These are phyloP conservation scores for Aspergillus fumigatiaffinis DNA, from an alignment of 2,329 filamentous ascomycete species.

Conservation along the genomic window DNA sequence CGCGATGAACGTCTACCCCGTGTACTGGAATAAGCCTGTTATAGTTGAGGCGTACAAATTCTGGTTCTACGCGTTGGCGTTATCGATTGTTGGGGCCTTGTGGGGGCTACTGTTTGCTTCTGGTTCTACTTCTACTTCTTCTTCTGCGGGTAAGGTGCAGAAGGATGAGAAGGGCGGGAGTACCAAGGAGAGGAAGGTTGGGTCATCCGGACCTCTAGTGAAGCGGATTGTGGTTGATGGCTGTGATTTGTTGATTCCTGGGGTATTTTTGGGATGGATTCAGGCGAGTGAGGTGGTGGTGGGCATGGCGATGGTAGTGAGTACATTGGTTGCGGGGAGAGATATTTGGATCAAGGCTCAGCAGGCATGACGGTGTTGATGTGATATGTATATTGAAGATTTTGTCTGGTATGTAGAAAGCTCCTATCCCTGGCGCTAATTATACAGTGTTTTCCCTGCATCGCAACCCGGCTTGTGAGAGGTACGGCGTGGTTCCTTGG, in stretches of 20 bases:
- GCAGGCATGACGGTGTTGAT: background rate
- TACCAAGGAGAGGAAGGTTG: constrained; percentile 5
- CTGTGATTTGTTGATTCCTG: constrained; percentile 62
- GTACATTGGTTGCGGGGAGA: constrained; percentile 57
- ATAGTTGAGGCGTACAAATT: constrained; percentile 62
- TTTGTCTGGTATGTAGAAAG: background rate
- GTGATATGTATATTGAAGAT: background rate
- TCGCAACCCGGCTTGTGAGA: background rate
- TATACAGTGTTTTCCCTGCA: background rate
- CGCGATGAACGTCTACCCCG: constrained; percentile 49
- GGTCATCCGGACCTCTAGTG: constrained; percentile 32
- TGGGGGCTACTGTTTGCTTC: constrained; percentile 19
- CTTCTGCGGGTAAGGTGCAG: background rate
- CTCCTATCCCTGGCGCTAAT: background rate
- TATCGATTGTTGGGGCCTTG: constrained; percentile 42
- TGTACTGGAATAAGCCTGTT: constrained; percentile 43
- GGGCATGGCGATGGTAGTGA: constrained; percentile 57
- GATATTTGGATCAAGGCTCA: constrained; percentile 53
- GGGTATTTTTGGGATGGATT: constrained; percentile 59
- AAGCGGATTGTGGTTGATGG: constrained; percentile 54
- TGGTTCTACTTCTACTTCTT: constrained; percentile 21
- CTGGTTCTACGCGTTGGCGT: constrained; percentile 63
- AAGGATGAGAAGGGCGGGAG: constrained; percentile 16
- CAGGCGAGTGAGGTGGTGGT: constrained; percentile 50
- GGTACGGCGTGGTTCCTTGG: constrained; percentile 3